phyloP scores from a whole-genome alignment of 2,329 filamentous ascomycete species.

The Cryoendolithus antarcticus region DNA sequence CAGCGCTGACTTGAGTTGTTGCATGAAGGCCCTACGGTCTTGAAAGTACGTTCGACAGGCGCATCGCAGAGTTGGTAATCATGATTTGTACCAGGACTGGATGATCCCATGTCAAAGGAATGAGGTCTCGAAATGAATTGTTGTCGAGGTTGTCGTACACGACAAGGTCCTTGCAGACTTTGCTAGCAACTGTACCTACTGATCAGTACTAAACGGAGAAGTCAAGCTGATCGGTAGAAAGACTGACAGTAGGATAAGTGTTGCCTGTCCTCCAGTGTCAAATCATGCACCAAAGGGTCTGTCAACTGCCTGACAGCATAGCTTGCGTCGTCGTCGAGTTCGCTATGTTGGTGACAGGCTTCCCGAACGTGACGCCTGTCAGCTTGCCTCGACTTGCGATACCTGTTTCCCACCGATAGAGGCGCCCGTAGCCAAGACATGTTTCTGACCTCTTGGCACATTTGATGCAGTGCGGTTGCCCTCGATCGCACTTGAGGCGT shows the following conservation, averaged over 20 bases:
- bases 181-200: constrained; percentile 18
- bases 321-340: neutral
- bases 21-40: no score
- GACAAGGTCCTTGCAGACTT: constrained; percentile 44
- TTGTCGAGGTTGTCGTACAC: constrained; percentile 33
- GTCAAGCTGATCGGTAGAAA: no score
- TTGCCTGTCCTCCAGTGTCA: neutral
- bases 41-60: constrained; percentile 27
- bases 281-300: constrained; percentile 2
- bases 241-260: constrained; percentile 5
- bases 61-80: constrained; percentile 36
- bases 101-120: constrained; percentile 32
- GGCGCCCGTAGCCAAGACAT: constrained; percentile 50
- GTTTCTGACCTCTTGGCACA: constrained; percentile 43
- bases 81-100: constrained; percentile 35
- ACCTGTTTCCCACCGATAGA: constrained; percentile 48
- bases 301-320: neutral
- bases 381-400: constrained; percentile 40
- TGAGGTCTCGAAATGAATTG: constrained; percentile 39
- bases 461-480: constrained; percentile 47
- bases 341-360: constrained; percentile 9
- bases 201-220: constrained; percentile 11
- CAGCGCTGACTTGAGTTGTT: no score
- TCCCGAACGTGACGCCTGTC: constrained; percentile 41
- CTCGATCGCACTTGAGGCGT: constrained; percentile 50